A percentile compares a stretch with the other conserved stretches of the same genome.
Evolutionary conservation across 495 filamentous ascomycete species (phyloP).

Genomic region (Penicillium bovifimosum): DNA sequence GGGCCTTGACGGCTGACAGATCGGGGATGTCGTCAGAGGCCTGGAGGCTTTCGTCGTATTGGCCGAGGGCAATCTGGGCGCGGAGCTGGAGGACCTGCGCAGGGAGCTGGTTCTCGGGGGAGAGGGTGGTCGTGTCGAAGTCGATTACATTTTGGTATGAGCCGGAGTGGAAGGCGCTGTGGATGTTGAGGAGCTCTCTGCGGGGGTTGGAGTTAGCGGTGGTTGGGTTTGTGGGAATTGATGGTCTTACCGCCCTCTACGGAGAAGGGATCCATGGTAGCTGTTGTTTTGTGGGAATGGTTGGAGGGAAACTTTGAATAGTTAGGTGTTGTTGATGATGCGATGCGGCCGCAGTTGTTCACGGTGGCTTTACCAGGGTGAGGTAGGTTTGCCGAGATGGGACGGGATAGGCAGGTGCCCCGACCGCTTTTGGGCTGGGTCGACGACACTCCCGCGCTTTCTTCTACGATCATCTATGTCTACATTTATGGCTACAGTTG

Average conservation of each 20-base stretch:
- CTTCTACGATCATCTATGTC: neutral
- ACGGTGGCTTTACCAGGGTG: conserved; percentile 19
- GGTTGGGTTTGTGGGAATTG: neutral
- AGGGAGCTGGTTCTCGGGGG: conserved; percentile 66
- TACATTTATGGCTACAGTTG: neutral
- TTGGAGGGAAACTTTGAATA: neutral
- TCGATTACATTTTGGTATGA: conserved; percentile 79
- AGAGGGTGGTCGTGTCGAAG: conserved; percentile 71
- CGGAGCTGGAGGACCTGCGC: conserved; percentile 78
- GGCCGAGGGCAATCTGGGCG: conserved; percentile 73
- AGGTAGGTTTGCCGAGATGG: conserved; percentile 21
- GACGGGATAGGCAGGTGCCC: conserved; percentile 21
- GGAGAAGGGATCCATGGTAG: conserved; percentile 85
- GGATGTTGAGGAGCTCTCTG: conserved; percentile 89
- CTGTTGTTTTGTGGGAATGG: conserved; percentile 18
- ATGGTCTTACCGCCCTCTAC: conserved; percentile 67
- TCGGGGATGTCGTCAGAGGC: conserved; percentile 63
- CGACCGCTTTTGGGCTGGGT: conserved; percentile 18
- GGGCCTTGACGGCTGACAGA: conserved; percentile 68
- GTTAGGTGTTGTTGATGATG: conserved; percentile 23
- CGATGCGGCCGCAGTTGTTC: conserved; percentile 17
- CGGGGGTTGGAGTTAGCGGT: conserved; percentile 6
- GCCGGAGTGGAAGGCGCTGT: conserved; percentile 91
- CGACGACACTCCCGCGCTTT: too few species aligned
- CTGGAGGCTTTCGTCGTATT: conserved; percentile 65